Percentiles rank a stretch among this genome's conserved stretches.
Evolutionary conservation across 768 basidiomycete genomes (phyloP).

Genomic region (Xerocomus potaroensis): DNA sequence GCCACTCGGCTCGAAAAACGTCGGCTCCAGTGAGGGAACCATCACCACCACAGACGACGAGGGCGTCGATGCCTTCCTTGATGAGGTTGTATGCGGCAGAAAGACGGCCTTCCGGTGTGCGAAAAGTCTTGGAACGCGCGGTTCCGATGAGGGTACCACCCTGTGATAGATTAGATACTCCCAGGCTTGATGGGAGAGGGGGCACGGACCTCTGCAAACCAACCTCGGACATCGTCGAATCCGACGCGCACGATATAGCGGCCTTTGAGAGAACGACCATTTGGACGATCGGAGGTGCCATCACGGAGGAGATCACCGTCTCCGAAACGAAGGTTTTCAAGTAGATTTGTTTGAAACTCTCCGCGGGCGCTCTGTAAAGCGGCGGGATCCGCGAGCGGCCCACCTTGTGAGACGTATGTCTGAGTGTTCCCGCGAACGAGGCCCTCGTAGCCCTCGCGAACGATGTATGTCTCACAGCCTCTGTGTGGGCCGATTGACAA

Average conservation of each 20-base stretch:
- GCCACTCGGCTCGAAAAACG: constrained; percentile 92
- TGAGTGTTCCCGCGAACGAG: constrained; percentile 82
- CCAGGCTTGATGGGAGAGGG: neutral
- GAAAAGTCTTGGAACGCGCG: constrained; percentile 79
- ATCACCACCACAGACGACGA: constrained; percentile 97
- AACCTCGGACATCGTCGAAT: constrained; percentile 96
- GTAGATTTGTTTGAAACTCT: constrained; percentile 36
- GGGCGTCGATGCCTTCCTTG: constrained; percentile 94
- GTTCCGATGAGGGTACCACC: constrained; percentile 97
- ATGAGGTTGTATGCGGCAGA: constrained; percentile 87
- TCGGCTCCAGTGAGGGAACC: constrained; percentile 97
- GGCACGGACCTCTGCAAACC: constrained; percentile 78
- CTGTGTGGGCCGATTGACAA: constrained; percentile 26
- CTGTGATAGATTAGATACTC: constrained; percentile 35
- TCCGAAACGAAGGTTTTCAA: constrained; percentile 79
- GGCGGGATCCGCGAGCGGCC: constrained; percentile 28
- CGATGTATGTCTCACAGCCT: constrained; percentile 93
- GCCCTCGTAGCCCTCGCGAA: constrained; percentile 98
- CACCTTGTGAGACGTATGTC: constrained; percentile 21
- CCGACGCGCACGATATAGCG: constrained; percentile 93
- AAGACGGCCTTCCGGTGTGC: constrained; percentile 84
- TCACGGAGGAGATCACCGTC: constrained; percentile 74
- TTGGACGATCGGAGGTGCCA: constrained; percentile 69
- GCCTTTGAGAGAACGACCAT: constrained; percentile 77
- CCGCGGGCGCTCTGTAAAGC: constrained; percentile 11